Base-by-base conservation (phyloP, 1,284 basidiomycete genomes). In the Puccinia novopanici region DNA sequence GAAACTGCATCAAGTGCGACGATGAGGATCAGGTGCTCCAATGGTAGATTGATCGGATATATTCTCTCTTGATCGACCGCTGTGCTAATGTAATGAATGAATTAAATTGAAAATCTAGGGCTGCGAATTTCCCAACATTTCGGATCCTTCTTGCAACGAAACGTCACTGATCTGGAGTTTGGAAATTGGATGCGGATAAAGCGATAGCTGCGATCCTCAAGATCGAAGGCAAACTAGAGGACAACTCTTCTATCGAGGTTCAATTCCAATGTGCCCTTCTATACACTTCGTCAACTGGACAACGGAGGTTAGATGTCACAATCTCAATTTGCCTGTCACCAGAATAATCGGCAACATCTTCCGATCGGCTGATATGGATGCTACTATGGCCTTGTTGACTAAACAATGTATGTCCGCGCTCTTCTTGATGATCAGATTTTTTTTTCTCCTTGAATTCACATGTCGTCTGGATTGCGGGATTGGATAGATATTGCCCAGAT, bases 331-430 rank as follows among this genome's bases (percentile, higher is more conserved):
- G 73, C 91, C 91, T 42, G 91, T 95, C 0, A 92, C 91, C 1
- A 89, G 91, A 68, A 87, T 98, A 80, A 93, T 95, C 15, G 94
- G 91, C 22, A 97, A 93, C 84, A 91, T 99, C 6, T 99, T 96
- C 88, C 90, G 93, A 75, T 93, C 89, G 85, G 95, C 95, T 34
- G 97, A 99, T 86, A 89, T 95, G 87, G 96, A 99, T 83, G 90
- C 92, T 2, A 90, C 91, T 0, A 89, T 96, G 13, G 89, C 90
- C 45, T 88, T 92, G 85, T 87, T 94, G 82, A 88, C 91, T 52
- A 93, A 95, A 84, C 91, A 93, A 86, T 91, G 94, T 94, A 88
- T 84, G 55, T 63, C 24, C 19, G n/a, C n/a, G n/a, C n/a, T n/a
- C n/a, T n/a, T n/a, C 2, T 48, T 54, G 24, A 52, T n/a, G 27